phyloP scores from a whole-genome alignment of 495 filamentous ascomycete genomes.

The Lophiostoma macrostomum region DNA sequence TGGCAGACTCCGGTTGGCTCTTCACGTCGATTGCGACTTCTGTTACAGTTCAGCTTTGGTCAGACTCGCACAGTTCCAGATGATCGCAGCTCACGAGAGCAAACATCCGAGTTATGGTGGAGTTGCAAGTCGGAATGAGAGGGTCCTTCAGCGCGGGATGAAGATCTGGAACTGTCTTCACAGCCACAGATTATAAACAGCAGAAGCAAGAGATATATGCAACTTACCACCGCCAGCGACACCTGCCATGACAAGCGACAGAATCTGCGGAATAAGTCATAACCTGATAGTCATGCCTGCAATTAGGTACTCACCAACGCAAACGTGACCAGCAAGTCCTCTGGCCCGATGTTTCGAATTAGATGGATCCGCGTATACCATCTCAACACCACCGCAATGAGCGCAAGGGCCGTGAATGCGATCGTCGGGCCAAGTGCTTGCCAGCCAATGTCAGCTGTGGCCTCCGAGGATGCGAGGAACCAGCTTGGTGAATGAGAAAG shows the following conservation, averaged over 20 bases:
- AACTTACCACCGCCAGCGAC: conserved; percentile 14
- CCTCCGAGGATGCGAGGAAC: neutral
- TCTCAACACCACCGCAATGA: conserved; percentile 8
- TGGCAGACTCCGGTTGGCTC: neutral
- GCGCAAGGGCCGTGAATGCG: neutral
- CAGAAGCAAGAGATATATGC: too few relatives aligned
- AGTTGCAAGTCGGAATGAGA: too few relatives aligned
- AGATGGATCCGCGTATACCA: conserved; percentile 8
- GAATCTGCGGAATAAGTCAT: conserved; percentile 1
- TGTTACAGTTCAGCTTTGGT: too few relatives aligned
- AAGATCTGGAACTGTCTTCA: too few relatives aligned
- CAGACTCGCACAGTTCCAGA: too few relatives aligned
- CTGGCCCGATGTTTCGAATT: conserved; percentile 2
- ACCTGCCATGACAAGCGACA: conserved; percentile 12
- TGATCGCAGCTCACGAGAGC: too few relatives aligned
- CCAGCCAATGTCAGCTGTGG: neutral
- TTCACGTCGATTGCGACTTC: conserved; percentile 2
- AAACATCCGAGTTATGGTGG: too few relatives aligned
- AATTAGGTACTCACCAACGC: conserved; percentile 22
- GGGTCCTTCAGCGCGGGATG: too few relatives aligned
- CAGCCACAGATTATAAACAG: too few relatives aligned
- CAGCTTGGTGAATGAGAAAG: too few relatives aligned
- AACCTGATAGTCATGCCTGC: neutral
- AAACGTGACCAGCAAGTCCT: conserved; percentile 36
- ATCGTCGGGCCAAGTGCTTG: neutral